Conservation (phyloP, 2,329 filamentous ascomycete genomes). For the Gaeumannomyces sp. region DNA sequence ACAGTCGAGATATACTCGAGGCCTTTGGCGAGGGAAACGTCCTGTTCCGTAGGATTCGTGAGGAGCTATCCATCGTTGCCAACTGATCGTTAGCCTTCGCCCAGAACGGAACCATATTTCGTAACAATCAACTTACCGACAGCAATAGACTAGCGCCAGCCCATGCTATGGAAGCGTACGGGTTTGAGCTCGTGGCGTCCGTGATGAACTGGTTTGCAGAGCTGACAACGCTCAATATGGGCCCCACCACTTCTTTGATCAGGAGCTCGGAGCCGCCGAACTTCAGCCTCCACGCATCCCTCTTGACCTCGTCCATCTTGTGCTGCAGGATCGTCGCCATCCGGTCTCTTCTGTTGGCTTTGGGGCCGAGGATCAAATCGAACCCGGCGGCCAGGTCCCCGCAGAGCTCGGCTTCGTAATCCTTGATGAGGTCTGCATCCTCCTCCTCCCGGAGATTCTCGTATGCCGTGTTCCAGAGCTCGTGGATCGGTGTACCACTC, state of each 20-base stretch:
- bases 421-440: not conserved
- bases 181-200: slow-evolving; percentile 11
- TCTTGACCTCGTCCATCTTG: slow-evolving; percentile 23
- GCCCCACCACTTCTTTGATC: slow-evolving; percentile 13
- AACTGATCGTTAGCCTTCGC: not conserved
- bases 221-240: slow-evolving; percentile 14
- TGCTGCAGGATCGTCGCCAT: slow-evolving; percentile 22
- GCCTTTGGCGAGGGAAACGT: slow-evolving; percentile 9
- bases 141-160: slow-evolving; percentile 13
- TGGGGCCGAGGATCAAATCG: not conserved
- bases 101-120: not conserved
- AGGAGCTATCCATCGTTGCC: slow-evolving; percentile 8
- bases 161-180: slow-evolving; percentile 16
- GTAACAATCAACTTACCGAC: not conserved
- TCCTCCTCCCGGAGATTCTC: not conserved
- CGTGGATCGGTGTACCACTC: not conserved
- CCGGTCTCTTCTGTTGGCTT: not conserved
- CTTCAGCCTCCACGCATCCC: slow-evolving; percentile 20
- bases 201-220: slow-evolving; percentile 15
- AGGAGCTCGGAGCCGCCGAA: slow-evolving; percentile 13
- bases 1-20: slow-evolving; percentile 13
- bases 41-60: slow-evolving; percentile 16
- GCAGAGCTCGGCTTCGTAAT: not conserved
- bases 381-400: not conserved
- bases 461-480: not conserved